Percentiles rank a stretch among this genome's conserved stretches.
Conservation (phyloP, 2,329 filamentous ascomycete species). For the Phialophora chinensis region DNA sequence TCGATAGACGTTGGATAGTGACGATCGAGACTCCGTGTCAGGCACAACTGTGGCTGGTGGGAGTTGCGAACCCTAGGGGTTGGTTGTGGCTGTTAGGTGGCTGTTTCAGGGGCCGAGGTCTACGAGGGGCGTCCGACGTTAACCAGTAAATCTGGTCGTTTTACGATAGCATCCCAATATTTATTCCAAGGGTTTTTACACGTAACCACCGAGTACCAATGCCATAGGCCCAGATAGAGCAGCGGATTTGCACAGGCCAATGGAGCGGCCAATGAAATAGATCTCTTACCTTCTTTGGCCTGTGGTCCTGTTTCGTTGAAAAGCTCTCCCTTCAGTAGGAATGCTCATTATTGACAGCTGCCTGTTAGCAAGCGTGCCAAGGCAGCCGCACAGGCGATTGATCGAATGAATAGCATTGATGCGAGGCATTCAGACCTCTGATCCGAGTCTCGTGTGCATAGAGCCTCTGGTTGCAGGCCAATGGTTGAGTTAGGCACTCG, state of each 20-base stretch:
- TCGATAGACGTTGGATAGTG: constrained; percentile 6
- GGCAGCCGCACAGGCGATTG: too few relatives aligned
- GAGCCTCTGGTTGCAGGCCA: background rate
- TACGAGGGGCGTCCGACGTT: background rate
- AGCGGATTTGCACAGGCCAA: background rate
- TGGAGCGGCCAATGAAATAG: background rate
- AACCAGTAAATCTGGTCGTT: background rate
- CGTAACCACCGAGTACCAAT: background rate
- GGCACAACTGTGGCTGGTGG: constrained; percentile 13
- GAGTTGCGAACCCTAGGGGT: background rate
- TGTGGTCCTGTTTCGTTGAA: background rate
- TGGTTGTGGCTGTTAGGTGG: constrained; percentile 13
- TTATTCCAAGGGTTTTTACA: background rate
- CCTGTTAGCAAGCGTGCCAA: background rate
- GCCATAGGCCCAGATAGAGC: background rate
- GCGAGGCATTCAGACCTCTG: background rate
- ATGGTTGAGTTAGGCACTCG: background rate
- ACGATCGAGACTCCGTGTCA: background rate
- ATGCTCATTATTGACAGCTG: background rate
- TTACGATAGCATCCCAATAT: background rate
- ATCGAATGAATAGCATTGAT: background rate
- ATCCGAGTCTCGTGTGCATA: background rate
- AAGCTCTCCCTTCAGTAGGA: background rate
- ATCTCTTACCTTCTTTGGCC: background rate
- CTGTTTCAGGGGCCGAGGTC: background rate